These are phyloP conservation scores for Neonothopanus nambi DNA, from an alignment of 1,284 basidiomycete genomes.

Conservation along the genomic window DNA sequence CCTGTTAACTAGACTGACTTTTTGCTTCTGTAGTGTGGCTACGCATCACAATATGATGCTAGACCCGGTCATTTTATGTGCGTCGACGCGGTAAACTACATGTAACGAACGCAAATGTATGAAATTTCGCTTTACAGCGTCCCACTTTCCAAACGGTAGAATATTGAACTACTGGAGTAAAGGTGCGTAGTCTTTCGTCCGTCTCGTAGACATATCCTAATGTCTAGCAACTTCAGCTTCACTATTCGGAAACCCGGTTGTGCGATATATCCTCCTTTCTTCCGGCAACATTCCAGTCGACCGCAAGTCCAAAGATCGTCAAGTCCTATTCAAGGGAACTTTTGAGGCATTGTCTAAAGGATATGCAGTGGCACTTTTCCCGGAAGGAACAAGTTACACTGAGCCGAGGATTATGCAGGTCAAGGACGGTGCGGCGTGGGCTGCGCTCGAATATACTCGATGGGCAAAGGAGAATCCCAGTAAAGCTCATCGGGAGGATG, in stretches of 20 bases:
- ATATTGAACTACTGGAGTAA: slow-evolving; percentile 96
- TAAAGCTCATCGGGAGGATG: slow-evolving; percentile 38
- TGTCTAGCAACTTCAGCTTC: slow-evolving; percentile 47
- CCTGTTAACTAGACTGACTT: neutral
- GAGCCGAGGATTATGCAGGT: slow-evolving; percentile 91
- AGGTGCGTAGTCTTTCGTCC: slow-evolving; percentile 42
- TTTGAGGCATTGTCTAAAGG: slow-evolving; percentile 82
- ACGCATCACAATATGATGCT: slow-evolving; percentile 94
- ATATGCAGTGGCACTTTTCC: slow-evolving; percentile 89
- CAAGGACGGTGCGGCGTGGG: slow-evolving; percentile 96
- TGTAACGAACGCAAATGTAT: slow-evolving; percentile 6
- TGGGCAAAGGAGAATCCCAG: slow-evolving; percentile 63
- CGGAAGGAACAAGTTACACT: slow-evolving; percentile 90
- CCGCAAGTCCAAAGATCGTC: slow-evolving; percentile 88
- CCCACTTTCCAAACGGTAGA: slow-evolving; percentile 74
- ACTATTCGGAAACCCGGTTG: slow-evolving; percentile 77
- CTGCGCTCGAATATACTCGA: slow-evolving; percentile 88
- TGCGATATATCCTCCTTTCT: slow-evolving; percentile 76
- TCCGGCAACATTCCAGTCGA: slow-evolving; percentile 97
- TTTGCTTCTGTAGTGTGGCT: slow-evolving; percentile 56
- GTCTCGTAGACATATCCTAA: too few species aligned
- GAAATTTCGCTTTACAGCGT: slow-evolving; percentile 46
- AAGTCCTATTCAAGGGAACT: slow-evolving; percentile 86
- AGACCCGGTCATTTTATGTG: slow-evolving; percentile 80
- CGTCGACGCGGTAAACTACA: slow-evolving; percentile 30